A percentile compares a stretch with the other conserved stretches of the same genome.
These are phyloP conservation scores for Populus simonii DNA, from an alignment of 345 rosid genomes.

Conservation along the genomic window DNA sequence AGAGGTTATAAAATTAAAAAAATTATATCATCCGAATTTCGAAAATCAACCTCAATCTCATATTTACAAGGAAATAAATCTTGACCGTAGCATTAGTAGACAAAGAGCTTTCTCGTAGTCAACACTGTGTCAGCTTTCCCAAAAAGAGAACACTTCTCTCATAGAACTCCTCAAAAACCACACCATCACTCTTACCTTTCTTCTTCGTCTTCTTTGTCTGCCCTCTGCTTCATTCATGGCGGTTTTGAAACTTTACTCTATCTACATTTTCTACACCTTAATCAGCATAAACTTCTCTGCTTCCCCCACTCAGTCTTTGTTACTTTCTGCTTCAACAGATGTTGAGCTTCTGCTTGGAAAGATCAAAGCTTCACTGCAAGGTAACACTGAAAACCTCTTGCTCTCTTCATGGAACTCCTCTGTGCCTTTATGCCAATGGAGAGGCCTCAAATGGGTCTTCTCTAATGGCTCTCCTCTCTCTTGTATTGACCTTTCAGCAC, in stretches of 20 bases:
- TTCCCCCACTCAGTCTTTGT: conserved; percentile 6
- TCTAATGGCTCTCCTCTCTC: conserved; percentile 56
- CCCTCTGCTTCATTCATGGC: conserved; percentile 49
- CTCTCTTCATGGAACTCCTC: conserved; percentile 90
- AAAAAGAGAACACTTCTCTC: conserved; percentile 31
- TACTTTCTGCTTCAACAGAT: conserved; percentile 44
- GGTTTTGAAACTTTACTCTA: conserved; percentile 35
- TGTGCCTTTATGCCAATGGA: conserved; percentile 91
- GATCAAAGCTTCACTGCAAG: conserved; percentile 75
- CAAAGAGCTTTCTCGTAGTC: conserved; percentile 36
- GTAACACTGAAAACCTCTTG: conserved; percentile 72
- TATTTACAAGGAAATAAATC: conserved; percentile 22
- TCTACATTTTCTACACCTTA: conserved; percentile 36
- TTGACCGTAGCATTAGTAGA: conserved; percentile 40
- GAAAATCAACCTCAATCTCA: too few species aligned
- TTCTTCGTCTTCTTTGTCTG: conserved; percentile 20
- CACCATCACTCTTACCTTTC: conserved; percentile 14
- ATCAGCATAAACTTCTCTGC: conserved; percentile 13
- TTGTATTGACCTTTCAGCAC: conserved; percentile 59
- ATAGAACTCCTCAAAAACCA: conserved; percentile 30
- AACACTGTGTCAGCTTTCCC: conserved; percentile 53
- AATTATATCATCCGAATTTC: too few species aligned
- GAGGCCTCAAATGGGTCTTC: conserved; percentile 93
- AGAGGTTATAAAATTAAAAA: too few species aligned
- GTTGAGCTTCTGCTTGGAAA: conserved; percentile 69